Conservation (phyloP, 441 rosid genomes). For the Euphorbia celastroides region DNA sequence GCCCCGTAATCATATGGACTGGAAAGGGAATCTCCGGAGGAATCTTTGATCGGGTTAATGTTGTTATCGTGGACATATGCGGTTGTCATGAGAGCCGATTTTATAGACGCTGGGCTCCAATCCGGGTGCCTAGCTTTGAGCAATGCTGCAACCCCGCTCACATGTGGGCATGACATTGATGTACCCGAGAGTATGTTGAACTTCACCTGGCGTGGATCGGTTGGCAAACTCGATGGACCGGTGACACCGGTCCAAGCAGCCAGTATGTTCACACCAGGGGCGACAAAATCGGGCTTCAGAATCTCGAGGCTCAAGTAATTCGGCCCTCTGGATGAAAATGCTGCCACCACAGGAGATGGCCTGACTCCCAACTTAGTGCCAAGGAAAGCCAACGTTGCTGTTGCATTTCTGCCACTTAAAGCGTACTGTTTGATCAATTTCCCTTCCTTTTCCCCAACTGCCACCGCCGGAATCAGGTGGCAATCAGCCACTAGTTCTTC, state of each 20-base stretch:
- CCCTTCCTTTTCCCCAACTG: constrained; percentile 80
- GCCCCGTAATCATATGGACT: constrained; percentile 72
- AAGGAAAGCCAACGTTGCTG: constrained; percentile 50
- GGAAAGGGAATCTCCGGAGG: constrained; percentile 46
- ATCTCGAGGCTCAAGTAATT: constrained; percentile 65
- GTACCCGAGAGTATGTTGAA: constrained; percentile 89
- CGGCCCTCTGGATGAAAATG: constrained; percentile 91
- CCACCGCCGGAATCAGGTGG: constrained; percentile 69
- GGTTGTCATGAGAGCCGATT: constrained; percentile 92
- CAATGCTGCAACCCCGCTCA: constrained; percentile 84
- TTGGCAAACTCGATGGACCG: constrained; percentile 71
- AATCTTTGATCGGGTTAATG: constrained; percentile 46
- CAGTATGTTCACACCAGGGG: constrained; percentile 90
- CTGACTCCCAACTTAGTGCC: constrained; percentile 67
- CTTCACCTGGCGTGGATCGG: constrained; percentile 57
- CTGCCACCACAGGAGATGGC: constrained; percentile 92
- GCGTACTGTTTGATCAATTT: constrained; percentile 55
- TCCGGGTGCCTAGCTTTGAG: constrained; percentile 84
- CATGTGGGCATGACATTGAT: constrained; percentile 97
- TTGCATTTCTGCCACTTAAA: constrained; percentile 35
- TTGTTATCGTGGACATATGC: constrained; percentile 84
- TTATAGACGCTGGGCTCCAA: constrained; percentile 84
- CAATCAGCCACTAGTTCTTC: constrained; percentile 92
- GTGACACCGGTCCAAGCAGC: constrained; percentile 79
- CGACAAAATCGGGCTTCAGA: constrained; percentile 78